phyloP scores from a whole-genome alignment of 306 rosid species.

The Cajanus cajan region DNA sequence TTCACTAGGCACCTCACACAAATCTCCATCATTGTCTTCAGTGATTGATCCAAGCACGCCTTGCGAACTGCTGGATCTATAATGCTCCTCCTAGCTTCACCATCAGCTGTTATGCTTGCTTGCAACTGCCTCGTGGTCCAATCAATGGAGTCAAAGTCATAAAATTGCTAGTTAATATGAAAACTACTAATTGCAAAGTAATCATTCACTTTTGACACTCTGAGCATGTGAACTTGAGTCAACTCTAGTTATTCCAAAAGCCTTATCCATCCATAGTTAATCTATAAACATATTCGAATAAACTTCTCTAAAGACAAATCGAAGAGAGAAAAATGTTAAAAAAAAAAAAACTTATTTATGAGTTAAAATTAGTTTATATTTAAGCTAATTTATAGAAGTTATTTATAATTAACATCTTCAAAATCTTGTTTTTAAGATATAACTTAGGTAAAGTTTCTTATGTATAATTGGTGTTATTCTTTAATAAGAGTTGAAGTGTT shows the following conservation, averaged over 20 bases:
- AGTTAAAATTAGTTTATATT: no score
- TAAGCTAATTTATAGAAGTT: no score
- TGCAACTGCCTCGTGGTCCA: slow-evolving; percentile 54
- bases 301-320: no score
- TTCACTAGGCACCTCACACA: slow-evolving; percentile 70
- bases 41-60: slow-evolving; percentile 68
- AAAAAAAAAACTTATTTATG: no score
- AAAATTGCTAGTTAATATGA: slow-evolving; percentile 6
- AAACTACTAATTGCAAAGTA: neutral
- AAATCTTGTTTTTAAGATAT: no score
- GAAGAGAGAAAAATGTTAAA: no score
- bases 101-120: slow-evolving; percentile 60
- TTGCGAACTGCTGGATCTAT: slow-evolving; percentile 59
- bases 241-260: neutral
- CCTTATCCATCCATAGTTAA: neutral
- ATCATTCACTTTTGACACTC: neutral
- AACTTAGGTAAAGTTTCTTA: no score
- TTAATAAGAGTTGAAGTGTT: no score
- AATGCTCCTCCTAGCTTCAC: slow-evolving; percentile 61
- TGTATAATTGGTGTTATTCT: no score
- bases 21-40: slow-evolving; percentile 94
- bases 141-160: neutral
- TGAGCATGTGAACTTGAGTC: neutral
- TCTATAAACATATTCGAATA: no score
- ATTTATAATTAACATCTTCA: no score